These are phyloP conservation scores for Hyaloperonospora brassicae DNA, from an alignment of 352 stramenopile species.

Conservation along the genomic window DNA sequence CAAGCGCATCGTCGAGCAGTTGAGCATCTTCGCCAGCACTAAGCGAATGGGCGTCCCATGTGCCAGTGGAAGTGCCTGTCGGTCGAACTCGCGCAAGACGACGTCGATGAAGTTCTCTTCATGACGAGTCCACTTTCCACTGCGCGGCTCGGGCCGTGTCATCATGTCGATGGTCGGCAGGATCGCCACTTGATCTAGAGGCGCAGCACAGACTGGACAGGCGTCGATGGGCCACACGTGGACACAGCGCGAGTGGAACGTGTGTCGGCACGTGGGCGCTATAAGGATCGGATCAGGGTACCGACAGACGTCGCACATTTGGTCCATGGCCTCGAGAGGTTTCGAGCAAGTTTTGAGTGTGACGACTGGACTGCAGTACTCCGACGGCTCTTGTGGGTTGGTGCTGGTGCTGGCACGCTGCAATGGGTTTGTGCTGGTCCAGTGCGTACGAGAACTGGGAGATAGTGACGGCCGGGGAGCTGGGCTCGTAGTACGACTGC, in stretches of 20 bases:
- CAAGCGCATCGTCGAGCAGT: constrained; percentile 84
- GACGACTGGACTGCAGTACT: constrained; percentile 17
- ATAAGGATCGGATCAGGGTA: constrained; percentile 73
- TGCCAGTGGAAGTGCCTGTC: constrained; percentile 59
- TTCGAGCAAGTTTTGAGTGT: no score
- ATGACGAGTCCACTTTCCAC: constrained; percentile 76
- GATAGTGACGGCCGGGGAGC: constrained; percentile 23
- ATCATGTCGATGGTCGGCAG: constrained; percentile 63
- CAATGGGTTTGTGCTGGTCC: constrained; percentile 28
- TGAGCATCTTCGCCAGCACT: constrained; percentile 78
- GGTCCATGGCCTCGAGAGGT: constrained; percentile 16
- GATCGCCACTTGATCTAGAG: constrained; percentile 55
- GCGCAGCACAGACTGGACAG: constrained; percentile 55
- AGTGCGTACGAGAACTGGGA: constrained; percentile 28
- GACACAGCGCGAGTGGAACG: constrained; percentile 82
- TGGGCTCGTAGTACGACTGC: constrained; percentile 27
- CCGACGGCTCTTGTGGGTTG: constrained; percentile 1
- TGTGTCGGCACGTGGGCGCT: constrained; percentile 59
- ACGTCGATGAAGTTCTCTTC: constrained; percentile 83
- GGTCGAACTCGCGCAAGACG: constrained; percentile 78
- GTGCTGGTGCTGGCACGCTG: constrained; percentile 15
- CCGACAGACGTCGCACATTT: constrained; percentile 67
- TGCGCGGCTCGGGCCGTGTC: constrained; percentile 54
- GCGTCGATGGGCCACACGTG: constrained; percentile 63
- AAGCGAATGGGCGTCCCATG: constrained; percentile 80